phyloP scores from a whole-genome alignment of 805 yeast genomes.

The Starmerella etchellsii region DNA sequence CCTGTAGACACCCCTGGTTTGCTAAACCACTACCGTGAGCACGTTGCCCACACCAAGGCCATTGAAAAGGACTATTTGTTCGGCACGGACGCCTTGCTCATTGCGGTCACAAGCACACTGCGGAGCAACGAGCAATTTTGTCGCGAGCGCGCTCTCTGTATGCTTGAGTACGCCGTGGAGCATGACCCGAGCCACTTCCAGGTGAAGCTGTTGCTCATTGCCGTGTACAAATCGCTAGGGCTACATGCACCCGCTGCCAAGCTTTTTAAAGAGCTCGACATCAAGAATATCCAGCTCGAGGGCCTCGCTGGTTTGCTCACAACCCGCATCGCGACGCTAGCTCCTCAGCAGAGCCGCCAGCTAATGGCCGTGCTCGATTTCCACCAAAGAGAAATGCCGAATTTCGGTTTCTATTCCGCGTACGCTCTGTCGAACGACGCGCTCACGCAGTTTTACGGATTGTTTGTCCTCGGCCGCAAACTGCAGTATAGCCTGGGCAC shows the following conservation, averaged over 20 bases:
- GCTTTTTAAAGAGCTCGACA: conserved; percentile 44
- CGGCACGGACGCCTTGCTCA: conserved; percentile 52
- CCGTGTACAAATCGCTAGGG: conserved; percentile 48
- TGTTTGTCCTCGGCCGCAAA: conserved; percentile 46
- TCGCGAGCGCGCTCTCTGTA: conserved; percentile 33
- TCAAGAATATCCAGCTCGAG: conserved; percentile 69
- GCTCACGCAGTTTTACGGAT: conserved; percentile 54
- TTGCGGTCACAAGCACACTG: conserved; percentile 35
- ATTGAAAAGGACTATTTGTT: conserved; percentile 52
- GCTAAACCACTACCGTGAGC: conserved; percentile 26
- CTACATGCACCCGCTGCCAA: conserved; percentile 36
- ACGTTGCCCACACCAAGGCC: conserved; percentile 29
- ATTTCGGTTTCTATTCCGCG: conserved; percentile 37
- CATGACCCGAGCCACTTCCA: conserved; percentile 63
- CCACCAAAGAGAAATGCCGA: conserved; percentile 32
- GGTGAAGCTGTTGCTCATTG: conserved; percentile 56
- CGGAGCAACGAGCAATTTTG: neutral
- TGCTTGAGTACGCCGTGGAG: conserved; percentile 44
- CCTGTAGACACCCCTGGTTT: conserved; percentile 25
- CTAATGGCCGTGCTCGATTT: conserved; percentile 1
- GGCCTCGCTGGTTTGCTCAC: conserved; percentile 41
- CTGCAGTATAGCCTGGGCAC: conserved; percentile 39
- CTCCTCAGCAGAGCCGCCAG: conserved; percentile 29
- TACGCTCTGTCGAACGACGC: conserved; percentile 46
- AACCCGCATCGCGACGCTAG: conserved; percentile 36